Base-by-base conservation (phyloP, 1,284 basidiomycete genomes). In the Sporisorium iseilematis-ciliati region DNA sequence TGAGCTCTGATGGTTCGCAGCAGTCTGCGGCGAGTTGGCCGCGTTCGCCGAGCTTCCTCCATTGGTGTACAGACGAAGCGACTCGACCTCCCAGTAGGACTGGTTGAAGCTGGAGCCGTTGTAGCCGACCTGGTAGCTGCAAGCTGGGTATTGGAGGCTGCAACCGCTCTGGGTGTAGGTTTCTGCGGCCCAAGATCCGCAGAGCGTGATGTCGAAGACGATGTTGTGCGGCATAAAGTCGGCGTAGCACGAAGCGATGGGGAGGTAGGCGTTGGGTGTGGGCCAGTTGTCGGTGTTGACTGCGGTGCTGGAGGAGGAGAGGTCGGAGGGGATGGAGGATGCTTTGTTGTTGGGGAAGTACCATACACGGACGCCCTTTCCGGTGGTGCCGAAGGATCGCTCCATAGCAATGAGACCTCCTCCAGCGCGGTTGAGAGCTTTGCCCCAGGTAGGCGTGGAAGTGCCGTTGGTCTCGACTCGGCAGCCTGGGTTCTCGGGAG, bases 401-500 rank as follows among this genome's bases (percentile, higher is more conserved):
- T 83, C 80, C 80, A 84, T 83, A 6, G 82, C 83, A 26, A 82
- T 75, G 42, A 79, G 46, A 11, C 80, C 83, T 10, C 83, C 83
- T 7, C 77, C 76, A 25, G 75, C 75, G 7, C 55, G 42, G 70
- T 85, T 85, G 46, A 84, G 56, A 1, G 63, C 38, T 2, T 46
- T 18, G 11, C 82, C 83, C 78, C 81, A 82, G 11, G 79, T 82
- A 2, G 65, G 57, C 3, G 71, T 63, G 11, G 71, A 68, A 1
- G 77, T 73, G 53, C 75, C 79, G 55, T 79, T 80, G 71, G 77
- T 79, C 49, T 73, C 66, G 61, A 80, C 59, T 4, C 75, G 65
- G 59, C 83, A 85, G 42, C 82, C 83, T 3, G 70, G 65, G 50
- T 79, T 75, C 6, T 65, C 55, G 1, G 65, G 55, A 0, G 45